Conservation (phyloP, 192 early-diverging fungal species). For the Coemansia sp. region DNA sequence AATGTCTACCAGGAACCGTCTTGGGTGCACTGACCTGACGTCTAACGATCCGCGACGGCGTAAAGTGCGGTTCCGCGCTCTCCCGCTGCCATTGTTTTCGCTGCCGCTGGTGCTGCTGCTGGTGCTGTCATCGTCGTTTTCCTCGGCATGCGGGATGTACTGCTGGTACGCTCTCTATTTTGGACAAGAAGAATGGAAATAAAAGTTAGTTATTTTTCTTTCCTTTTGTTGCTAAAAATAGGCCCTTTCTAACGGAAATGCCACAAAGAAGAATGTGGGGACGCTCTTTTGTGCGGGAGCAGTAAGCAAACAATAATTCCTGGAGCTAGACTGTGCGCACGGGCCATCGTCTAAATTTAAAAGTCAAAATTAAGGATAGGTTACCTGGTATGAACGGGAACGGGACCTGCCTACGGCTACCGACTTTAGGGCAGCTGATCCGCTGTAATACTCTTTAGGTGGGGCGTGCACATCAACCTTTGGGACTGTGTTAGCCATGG, state of each 20-base stretch:
- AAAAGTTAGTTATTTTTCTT: no score
- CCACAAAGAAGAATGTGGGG: background rate
- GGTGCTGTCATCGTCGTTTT: background rate
- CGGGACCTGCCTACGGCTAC: slow-evolving; percentile 32
- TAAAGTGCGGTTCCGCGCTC: background rate
- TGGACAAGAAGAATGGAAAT: no score
- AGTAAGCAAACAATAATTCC: background rate
- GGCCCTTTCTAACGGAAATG: background rate
- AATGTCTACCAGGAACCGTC: slow-evolving; percentile 85
- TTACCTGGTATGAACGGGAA: slow-evolving; percentile 45
- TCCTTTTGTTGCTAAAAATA: background rate
- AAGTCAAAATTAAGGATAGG: background rate
- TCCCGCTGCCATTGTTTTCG: background rate
- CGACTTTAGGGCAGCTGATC: slow-evolving; percentile 14
- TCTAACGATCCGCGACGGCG: slow-evolving; percentile 63
- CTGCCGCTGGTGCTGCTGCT: background rate
- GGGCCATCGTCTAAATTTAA: background rate
- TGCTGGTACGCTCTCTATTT: slow-evolving; percentile 16
- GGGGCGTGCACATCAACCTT: slow-evolving; percentile 34
- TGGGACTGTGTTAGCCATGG: slow-evolving; percentile 12
- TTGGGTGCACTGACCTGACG: slow-evolving; percentile 60
- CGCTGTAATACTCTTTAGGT: slow-evolving; percentile 45
- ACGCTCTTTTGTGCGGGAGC: background rate
- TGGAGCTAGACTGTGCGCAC: no score
- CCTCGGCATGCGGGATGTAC: background rate